Conservation (phyloP, 2,329 filamentous ascomycete genomes). For the Shiraia bambusicola region DNA sequence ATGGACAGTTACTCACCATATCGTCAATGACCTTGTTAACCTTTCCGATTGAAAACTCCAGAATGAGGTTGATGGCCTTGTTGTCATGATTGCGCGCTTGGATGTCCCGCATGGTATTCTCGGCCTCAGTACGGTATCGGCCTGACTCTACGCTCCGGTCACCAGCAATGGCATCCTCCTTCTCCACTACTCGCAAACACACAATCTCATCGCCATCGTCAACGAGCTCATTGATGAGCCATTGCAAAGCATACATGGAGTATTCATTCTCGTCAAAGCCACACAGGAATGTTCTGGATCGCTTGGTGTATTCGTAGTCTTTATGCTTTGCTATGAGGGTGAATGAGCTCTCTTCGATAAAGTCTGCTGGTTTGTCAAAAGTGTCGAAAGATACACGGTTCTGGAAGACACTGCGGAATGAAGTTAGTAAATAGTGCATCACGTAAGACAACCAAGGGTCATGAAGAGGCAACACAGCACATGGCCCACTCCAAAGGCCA, state of each 20-base stretch:
- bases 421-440: constrained; percentile 14
- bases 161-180: constrained; percentile 69
- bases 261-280: constrained; percentile 90
- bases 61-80: constrained; percentile 78
- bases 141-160: constrained; percentile 64
- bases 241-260: constrained; percentile 88
- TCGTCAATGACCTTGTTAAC: constrained; percentile 88
- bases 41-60: constrained; percentile 88
- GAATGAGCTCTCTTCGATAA: constrained; percentile 61
- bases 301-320: constrained; percentile 77
- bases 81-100: constrained; percentile 78
- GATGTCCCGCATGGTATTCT: constrained; percentile 71
- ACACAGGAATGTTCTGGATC: constrained; percentile 85
- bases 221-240: constrained; percentile 87
- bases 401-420: constrained; percentile 58
- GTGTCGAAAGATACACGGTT: constrained; percentile 74
- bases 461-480: constrained; percentile 21
- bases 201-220: constrained; percentile 94
- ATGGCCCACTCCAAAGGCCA: constrained; percentile 21
- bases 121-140: constrained; percentile 74
- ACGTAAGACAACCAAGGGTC: constrained; percentile 18
- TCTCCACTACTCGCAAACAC: constrained; percentile 84
- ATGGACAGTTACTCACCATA: constrained; percentile 58
- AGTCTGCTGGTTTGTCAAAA: constrained; percentile 67
- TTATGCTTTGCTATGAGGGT: constrained; percentile 84